Conservation (phyloP, 345 rosid species). For the Geranium rotundifolium region DNA sequence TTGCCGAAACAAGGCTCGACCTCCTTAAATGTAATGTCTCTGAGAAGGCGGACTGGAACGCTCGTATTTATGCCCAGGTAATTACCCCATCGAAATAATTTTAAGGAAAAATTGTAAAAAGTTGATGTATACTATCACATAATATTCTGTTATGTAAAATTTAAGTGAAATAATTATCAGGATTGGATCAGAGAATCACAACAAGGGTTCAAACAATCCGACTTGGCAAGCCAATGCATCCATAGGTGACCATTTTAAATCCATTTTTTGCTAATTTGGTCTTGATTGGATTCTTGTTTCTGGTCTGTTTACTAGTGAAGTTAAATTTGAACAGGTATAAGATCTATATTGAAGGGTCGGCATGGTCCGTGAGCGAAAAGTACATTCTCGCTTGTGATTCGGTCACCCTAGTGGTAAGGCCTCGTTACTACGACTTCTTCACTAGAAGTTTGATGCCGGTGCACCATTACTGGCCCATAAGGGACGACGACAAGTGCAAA, state of each 20-base stretch:
- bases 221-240: conserved; percentile 62
- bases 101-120: too few relatives aligned
- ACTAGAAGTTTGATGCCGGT: conserved; percentile 52
- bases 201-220: conserved; percentile 68
- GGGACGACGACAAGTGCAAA: conserved; percentile 50
- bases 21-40: conserved; percentile 72
- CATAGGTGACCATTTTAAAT: conserved; percentile 35
- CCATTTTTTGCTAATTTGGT: too few relatives aligned
- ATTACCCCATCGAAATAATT: too few relatives aligned
- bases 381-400: conserved; percentile 83
- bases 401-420: conserved; percentile 44
- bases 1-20: conserved; percentile 52
- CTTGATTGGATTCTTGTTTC: neutral
- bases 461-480: conserved; percentile 69
- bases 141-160: too few relatives aligned
- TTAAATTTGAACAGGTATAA: conserved; percentile 36
- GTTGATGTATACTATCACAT: too few relatives aligned
- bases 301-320: neutral
- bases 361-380: conserved; percentile 83
- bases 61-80: conserved; percentile 66
- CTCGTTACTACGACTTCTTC: conserved; percentile 60
- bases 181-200: conserved; percentile 56
- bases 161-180: conserved; percentile 6
- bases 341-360: conserved; percentile 76
- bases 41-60: conserved; percentile 68